These are phyloP conservation scores for Venturiaceae sp. DNA, from an alignment of 2,329 filamentous ascomycete species.

Conservation along the genomic window DNA sequence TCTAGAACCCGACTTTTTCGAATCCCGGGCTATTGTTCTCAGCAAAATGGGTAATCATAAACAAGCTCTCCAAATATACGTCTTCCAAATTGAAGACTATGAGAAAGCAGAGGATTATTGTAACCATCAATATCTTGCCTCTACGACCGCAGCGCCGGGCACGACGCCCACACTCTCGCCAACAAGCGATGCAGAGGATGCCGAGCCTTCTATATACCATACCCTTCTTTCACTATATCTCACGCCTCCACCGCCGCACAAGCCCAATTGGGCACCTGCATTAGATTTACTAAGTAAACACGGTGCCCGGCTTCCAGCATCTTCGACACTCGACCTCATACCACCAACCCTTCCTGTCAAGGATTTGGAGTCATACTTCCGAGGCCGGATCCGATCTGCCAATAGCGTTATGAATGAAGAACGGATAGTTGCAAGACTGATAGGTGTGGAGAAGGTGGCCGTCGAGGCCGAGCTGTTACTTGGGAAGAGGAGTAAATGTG, in stretches of 20 bases:
- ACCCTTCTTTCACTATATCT: conserved; percentile 85
- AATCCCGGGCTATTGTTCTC: conserved; percentile 80
- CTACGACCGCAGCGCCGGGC: conserved; percentile 1
- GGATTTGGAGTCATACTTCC: conserved; percentile 83
- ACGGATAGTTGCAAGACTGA: conserved; percentile 64
- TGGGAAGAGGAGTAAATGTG: conserved; percentile 56
- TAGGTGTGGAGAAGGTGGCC: conserved; percentile 69
- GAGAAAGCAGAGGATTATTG: conserved; percentile 96
- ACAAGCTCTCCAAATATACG: conserved; percentile 93
- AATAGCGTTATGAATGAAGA: conserved; percentile 75
- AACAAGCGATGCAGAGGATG: conserved; percentile 31
- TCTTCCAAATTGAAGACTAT: conserved; percentile 85
- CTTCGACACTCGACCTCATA: conserved; percentile 76
- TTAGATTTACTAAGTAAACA: conserved; percentile 84
- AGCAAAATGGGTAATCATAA: conserved; percentile 94
- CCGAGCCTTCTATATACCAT: conserved; percentile 76
- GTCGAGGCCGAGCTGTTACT: conserved; percentile 65
- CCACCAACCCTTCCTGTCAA: conserved; percentile 68
- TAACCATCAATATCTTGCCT: conserved; percentile 65
- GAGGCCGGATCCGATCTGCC: conserved; percentile 76
- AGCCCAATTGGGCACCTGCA: conserved; percentile 66
- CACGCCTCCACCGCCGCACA: conserved; percentile 62
- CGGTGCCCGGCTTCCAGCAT: conserved; percentile 80
- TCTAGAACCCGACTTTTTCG: conserved; percentile 73
- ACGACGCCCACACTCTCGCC: conserved; percentile 20